Conservation (phyloP, 495 filamentous ascomycete species). For the Baudoinia panamericana region DNA sequence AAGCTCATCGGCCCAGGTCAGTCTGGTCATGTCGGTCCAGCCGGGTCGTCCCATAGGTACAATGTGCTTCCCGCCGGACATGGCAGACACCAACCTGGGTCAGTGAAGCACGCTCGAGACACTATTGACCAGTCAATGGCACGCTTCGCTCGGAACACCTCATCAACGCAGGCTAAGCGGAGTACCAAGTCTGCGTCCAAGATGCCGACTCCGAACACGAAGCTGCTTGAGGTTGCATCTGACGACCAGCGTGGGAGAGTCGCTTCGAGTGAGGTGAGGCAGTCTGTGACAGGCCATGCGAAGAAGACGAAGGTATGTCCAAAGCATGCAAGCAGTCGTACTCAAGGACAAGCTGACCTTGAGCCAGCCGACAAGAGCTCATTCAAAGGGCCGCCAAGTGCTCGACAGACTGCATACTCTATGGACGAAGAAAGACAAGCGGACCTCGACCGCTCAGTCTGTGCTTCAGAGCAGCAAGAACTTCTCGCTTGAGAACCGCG, state of each 20-base stretch:
- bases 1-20: constrained; percentile 3
- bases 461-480: not conserved
- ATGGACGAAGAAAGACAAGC: constrained; percentile 12
- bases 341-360: not conserved
- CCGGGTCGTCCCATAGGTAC: not conserved
- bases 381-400: constrained; percentile 14
- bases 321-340: not conserved
- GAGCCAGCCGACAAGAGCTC: constrained; percentile 7
- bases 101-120: constrained; percentile 9
- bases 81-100: constrained; percentile 12
- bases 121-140: not conserved
- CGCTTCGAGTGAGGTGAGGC: not conserved
- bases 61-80: no score
- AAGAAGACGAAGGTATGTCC: constrained; percentile 1
- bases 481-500: not conserved
- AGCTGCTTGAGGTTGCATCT: not conserved
- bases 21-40: not conserved
- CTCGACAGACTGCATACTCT: constrained; percentile 18
- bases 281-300: not conserved
- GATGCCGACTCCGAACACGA: constrained; percentile 8
- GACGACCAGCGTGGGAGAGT: constrained; percentile 4
- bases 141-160: constrained; percentile 11
- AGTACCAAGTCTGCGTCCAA: no score
- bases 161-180: constrained; percentile 11
- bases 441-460: not conserved